Percentiles rank a stretch among this genome's conserved stretches.
Conservation (phyloP, 2,329 filamentous ascomycete genomes). For the Venturia pyrina region DNA sequence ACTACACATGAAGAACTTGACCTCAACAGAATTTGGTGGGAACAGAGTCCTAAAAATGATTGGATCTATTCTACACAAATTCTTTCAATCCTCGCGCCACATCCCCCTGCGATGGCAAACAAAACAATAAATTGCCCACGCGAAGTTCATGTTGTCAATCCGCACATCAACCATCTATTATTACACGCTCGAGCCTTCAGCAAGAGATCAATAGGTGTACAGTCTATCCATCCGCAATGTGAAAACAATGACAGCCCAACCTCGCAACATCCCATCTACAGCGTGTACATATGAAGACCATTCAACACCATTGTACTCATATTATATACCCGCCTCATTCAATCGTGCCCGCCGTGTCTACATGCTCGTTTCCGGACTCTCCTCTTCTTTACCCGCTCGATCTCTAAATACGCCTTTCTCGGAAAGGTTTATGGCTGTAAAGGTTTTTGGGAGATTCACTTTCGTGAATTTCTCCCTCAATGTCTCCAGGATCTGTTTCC, state of each 20-base stretch:
- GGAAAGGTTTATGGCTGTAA: constrained; percentile 40
- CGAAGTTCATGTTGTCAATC: too few relatives aligned
- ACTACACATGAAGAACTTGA: too few relatives aligned
- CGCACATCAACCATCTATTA: too few relatives aligned
- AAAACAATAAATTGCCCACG: too few relatives aligned
- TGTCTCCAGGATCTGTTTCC: constrained; percentile 95
- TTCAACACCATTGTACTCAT: background rate
- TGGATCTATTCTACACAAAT: too few relatives aligned
- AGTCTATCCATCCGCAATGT: background rate
- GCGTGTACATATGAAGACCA: background rate
- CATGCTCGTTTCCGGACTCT: background rate
- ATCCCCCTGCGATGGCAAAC: too few relatives aligned
- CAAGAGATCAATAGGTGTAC: background rate
- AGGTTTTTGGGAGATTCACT: constrained; percentile 41
- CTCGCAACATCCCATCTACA: too few relatives aligned
- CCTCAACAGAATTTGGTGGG: too few relatives aligned
- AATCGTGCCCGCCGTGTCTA: background rate
- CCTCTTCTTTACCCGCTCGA: background rate
- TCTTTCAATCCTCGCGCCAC: too few relatives aligned
- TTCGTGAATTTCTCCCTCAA: constrained; percentile 90
- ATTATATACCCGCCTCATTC: background rate
- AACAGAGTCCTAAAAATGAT: too few relatives aligned
- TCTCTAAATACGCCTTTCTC: constrained; percentile 27
- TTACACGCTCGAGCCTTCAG: too few relatives aligned
- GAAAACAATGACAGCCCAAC: background rate